These are phyloP conservation scores for Penicillium maclennaniae DNA, from an alignment of 495 filamentous ascomycete species.

Conservation along the genomic window DNA sequence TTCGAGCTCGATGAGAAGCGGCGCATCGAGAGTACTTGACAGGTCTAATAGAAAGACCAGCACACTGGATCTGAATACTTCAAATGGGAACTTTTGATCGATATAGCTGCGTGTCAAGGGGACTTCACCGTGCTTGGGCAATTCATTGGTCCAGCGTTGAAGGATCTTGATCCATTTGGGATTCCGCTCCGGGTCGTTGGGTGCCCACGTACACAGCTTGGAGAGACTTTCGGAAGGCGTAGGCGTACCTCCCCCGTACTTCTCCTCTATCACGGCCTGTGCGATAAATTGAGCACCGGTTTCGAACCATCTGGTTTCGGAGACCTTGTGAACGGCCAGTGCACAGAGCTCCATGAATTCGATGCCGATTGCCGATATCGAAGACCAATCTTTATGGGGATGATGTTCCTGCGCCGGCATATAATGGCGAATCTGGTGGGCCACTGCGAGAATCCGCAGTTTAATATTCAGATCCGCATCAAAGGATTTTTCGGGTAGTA, in stretches of 20 bases:
- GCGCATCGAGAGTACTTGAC: conserved; percentile 34
- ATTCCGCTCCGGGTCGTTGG: neutral
- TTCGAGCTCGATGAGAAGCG: conserved; percentile 46
- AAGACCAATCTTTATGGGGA: neutral
- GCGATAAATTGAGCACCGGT: conserved; percentile 46
- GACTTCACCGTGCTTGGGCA: conserved; percentile 4
- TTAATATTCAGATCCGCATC: conserved; percentile 30
- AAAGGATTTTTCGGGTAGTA: conserved; percentile 1
- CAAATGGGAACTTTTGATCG: conserved; percentile 7
- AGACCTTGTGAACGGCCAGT: conserved; percentile 21
- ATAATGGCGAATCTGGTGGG: conserved; percentile 10
- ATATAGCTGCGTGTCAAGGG: neutral
- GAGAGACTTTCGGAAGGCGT: conserved; percentile 18
- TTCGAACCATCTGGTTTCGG: conserved; percentile 36
- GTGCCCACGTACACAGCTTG: conserved; percentile 29
- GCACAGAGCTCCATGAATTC: conserved; percentile 49
- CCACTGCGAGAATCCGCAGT: conserved; percentile 21
- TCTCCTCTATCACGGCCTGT: conserved; percentile 49
- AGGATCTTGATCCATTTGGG: conserved; percentile 12
- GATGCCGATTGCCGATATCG: conserved; percentile 40
- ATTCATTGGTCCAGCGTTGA: conserved; percentile 9
- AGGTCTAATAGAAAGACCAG: conserved; percentile 31
- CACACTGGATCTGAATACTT: conserved; percentile 23
- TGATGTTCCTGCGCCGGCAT: neutral
- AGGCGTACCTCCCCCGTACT: conserved; percentile 22